Evolutionary conservation across 2,329 filamentous ascomycete genomes (phyloP).

Genomic region (Cytospora leucostoma): DNA sequence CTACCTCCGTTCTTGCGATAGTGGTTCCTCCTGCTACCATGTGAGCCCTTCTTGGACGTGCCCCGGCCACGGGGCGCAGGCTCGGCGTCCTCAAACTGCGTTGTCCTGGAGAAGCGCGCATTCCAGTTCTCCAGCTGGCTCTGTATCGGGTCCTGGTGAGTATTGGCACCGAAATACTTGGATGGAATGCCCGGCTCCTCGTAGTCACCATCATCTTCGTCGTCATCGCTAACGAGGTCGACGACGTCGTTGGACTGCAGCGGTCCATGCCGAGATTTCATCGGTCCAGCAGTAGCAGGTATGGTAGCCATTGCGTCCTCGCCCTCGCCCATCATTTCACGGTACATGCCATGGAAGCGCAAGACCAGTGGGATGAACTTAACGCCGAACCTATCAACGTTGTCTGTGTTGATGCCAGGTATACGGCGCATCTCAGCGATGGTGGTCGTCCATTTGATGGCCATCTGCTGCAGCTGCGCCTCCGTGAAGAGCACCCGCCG

Average conservation of each 20-base stretch:
- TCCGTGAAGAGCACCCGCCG: slow-evolving; percentile 68
- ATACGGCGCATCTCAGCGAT: slow-evolving; percentile 65
- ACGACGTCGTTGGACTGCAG: slow-evolving; percentile 48
- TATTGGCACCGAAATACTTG: slow-evolving; percentile 46
- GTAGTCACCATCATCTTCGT: slow-evolving; percentile 35
- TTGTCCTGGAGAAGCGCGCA: slow-evolving; percentile 32
- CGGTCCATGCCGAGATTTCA: slow-evolving; percentile 11
- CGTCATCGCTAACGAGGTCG: slow-evolving; percentile 55
- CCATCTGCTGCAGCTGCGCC: slow-evolving; percentile 71
- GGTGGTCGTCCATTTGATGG: slow-evolving; percentile 65
- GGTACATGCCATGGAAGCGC: slow-evolving; percentile 48
- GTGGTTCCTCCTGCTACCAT: slow-evolving; percentile 25
- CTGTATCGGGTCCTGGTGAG: slow-evolving; percentile 20
- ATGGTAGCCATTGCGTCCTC: slow-evolving; percentile 26
- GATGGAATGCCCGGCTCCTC: slow-evolving; percentile 43
- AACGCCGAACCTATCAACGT: slow-evolving; percentile 62
- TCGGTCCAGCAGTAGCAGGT: slow-evolving; percentile 22
- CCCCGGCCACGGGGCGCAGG: slow-evolving; percentile 31
- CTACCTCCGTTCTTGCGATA: slow-evolving; percentile 27
- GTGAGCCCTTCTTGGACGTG: slow-evolving; percentile 16
- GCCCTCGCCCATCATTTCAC: slow-evolving; percentile 49
- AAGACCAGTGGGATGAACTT: slow-evolving; percentile 62
- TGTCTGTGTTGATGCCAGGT: slow-evolving; percentile 61
- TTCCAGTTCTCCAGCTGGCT: slow-evolving; percentile 35
- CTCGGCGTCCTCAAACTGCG: slow-evolving; percentile 29